phyloP scores from a whole-genome alignment of 2,329 filamentous ascomycete genomes.

The Decorospora gaudefroyi region DNA sequence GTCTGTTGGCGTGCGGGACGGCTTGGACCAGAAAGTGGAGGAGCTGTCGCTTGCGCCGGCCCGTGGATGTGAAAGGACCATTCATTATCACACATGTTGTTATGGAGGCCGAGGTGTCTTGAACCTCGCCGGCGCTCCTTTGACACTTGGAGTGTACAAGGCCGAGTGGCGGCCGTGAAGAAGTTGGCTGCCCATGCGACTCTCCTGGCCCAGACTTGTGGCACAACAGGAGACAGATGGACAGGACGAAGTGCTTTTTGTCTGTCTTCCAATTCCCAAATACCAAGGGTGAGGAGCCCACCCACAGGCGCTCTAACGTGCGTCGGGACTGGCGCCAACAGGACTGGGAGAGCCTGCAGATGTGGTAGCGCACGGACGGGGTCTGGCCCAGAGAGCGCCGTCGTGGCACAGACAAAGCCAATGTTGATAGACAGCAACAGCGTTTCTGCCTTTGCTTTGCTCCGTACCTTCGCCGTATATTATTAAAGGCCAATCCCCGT shows the following conservation, averaged over 20 bases:
- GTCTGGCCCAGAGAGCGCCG: slow-evolving; percentile 41
- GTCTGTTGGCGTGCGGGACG: slow-evolving; percentile 47
- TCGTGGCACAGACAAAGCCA: slow-evolving; percentile 42
- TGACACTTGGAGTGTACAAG: slow-evolving; percentile 5
- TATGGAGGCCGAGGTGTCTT: slow-evolving; percentile 14
- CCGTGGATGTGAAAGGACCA: slow-evolving; percentile 30
- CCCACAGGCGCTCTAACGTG: slow-evolving; percentile 31
- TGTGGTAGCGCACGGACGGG: slow-evolving; percentile 38
- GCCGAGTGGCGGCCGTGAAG: slow-evolving; percentile 13
- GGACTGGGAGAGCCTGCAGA: slow-evolving; percentile 25
- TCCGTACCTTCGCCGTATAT: slow-evolving; percentile 32
- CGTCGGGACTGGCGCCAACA: slow-evolving; percentile 45
- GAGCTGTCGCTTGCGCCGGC: slow-evolving; percentile 46
- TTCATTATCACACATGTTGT: slow-evolving; percentile 20
- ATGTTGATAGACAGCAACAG: slow-evolving; percentile 28
- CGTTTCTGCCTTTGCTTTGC: slow-evolving; percentile 24
- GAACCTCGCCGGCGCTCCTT: slow-evolving; percentile 10
- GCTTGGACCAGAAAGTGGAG: slow-evolving; percentile 48
- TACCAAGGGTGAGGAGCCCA: slow-evolving; percentile 41
- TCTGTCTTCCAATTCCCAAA: slow-evolving; percentile 42
- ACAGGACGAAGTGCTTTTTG: slow-evolving; percentile 31
- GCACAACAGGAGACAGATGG: slow-evolving; percentile 40
- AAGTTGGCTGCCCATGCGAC: slow-evolving; percentile 33
- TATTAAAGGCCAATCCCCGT: slow-evolving; percentile 25
- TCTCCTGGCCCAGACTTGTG: slow-evolving; percentile 42